Conservation (phyloP, 1,139 yeast species). For the Candida freyschussii region DNA sequence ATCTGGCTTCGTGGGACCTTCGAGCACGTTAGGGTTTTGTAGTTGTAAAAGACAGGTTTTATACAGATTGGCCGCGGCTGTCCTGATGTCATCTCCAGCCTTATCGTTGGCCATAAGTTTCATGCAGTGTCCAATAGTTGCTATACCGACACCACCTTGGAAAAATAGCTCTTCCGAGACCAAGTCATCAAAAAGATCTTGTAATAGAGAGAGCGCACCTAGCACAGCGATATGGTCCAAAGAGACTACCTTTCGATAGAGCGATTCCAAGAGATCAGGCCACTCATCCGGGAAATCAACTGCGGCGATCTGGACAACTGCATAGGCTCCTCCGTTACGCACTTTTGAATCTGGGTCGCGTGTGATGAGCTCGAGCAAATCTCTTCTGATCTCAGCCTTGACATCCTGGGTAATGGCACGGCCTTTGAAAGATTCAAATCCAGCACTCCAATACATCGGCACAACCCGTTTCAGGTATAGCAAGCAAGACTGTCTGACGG, state of each 20-base stretch:
- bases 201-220: constrained; percentile 68
- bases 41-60: constrained; percentile 49
- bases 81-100: constrained; percentile 38
- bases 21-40: constrained; percentile 47
- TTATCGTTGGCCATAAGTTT: constrained; percentile 33
- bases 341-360: constrained; percentile 54
- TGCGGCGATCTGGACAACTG: constrained; percentile 79
- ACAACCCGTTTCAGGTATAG: constrained; percentile 66
- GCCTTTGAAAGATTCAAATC: constrained; percentile 71
- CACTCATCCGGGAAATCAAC: constrained; percentile 95
- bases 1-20: constrained; percentile 30
- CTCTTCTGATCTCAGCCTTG: constrained; percentile 46
- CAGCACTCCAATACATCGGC: constrained; percentile 80
- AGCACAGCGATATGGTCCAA: constrained; percentile 34
- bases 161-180: constrained; percentile 85
- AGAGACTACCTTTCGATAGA: constrained; percentile 40
- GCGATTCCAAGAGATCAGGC: constrained; percentile 61
- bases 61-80: constrained; percentile 48
- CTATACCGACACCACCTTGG: constrained; percentile 60
- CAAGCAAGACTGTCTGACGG: constrained; percentile 58
- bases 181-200: constrained; percentile 80
- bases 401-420: constrained; percentile 53
- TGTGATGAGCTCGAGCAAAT: constrained; percentile 49
- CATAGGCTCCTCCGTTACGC: constrained; percentile 64
- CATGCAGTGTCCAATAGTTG: constrained; percentile 46